These are phyloP conservation scores for Calonectria hawksworthii DNA, from an alignment of 2,329 filamentous ascomycete species.

Conservation along the genomic window DNA sequence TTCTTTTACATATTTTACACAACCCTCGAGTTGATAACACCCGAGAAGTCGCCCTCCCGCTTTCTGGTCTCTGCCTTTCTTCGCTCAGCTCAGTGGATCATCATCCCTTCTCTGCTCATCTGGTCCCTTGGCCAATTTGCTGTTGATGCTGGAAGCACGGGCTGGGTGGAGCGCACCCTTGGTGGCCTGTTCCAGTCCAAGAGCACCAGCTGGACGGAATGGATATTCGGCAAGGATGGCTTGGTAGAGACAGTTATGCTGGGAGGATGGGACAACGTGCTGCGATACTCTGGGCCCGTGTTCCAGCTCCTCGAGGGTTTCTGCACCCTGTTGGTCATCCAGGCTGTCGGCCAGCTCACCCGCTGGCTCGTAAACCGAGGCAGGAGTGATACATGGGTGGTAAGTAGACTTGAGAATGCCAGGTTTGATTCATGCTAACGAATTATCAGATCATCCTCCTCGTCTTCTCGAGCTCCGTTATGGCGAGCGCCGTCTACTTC, in stretches of 20 bases:
- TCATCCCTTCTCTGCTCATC: slow-evolving; percentile 89
- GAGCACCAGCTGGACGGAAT: slow-evolving; percentile 80
- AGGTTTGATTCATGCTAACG: slow-evolving; percentile 49
- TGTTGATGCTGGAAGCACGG: slow-evolving; percentile 82
- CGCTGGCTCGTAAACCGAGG: slow-evolving; percentile 95
- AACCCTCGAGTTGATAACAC: slow-evolving; percentile 82
- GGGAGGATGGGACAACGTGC: slow-evolving; percentile 88
- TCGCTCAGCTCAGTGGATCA: slow-evolving; percentile 85
- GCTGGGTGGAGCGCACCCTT: slow-evolving; percentile 88
- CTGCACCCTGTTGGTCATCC: slow-evolving; percentile 95
- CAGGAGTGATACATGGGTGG: slow-evolving; percentile 96
- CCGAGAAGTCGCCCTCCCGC: slow-evolving; percentile 82
- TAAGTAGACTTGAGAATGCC: slow-evolving; percentile 60
- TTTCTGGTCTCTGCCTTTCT: slow-evolving; percentile 78
- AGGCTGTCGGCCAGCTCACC: slow-evolving; percentile 93
- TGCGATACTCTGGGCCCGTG: slow-evolving; percentile 92
- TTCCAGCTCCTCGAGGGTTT: slow-evolving; percentile 98
- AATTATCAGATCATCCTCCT: slow-evolving; percentile 85
- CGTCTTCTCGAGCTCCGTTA: slow-evolving; percentile 88
- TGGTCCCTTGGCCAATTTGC: slow-evolving; percentile 97
- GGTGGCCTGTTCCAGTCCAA: slow-evolving; percentile 73
- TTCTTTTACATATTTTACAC: slow-evolving; percentile 94
- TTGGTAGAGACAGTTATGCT: slow-evolving; percentile 84
- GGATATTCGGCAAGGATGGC: slow-evolving; percentile 90
- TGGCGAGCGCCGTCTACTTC: slow-evolving; percentile 95